Conservation (phyloP, 768 basidiomycete genomes). For the Cyclocybe aegerita region DNA sequence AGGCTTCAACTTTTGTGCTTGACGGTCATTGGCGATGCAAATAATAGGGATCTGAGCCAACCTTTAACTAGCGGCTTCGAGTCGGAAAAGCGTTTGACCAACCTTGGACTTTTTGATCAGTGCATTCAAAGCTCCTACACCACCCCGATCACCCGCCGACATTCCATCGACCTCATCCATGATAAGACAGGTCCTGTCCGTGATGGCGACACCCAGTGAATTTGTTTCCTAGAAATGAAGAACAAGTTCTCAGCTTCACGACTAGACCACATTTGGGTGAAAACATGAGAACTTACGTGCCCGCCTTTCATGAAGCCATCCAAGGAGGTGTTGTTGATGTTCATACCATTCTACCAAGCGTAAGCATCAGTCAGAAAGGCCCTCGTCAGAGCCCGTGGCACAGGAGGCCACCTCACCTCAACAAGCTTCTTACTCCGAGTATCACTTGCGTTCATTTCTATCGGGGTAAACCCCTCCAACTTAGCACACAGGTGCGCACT, state of each 20-base stretch:
- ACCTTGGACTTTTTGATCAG: conserved; percentile 94
- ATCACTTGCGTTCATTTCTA: conserved; percentile 97
- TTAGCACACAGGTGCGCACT: conserved; percentile 92
- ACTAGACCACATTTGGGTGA: neutral
- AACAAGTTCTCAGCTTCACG: neutral
- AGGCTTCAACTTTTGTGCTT: conserved; percentile 90
- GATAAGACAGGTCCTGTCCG: conserved; percentile 82
- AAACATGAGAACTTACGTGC: conserved; percentile 32
- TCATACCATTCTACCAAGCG: conserved; percentile 73
- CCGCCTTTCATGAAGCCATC: conserved; percentile 79
- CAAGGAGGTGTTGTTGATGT: conserved; percentile 84
- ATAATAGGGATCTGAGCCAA: conserved; percentile 86
- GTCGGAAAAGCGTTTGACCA: neutral
- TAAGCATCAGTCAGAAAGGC: neutral
- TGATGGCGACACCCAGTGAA: conserved; percentile 70
- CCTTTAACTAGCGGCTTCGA: neutral
- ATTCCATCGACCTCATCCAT: conserved; percentile 99
- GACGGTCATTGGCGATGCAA: conserved; percentile 92
- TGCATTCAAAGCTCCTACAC: conserved; percentile 89
- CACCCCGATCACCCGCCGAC: conserved; percentile 96
- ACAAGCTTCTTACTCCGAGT: conserved; percentile 94
- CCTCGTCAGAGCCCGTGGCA: neutral
- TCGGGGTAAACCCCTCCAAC: conserved; percentile 86
- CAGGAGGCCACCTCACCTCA: conserved; percentile 53
- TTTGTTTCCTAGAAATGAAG: conserved; percentile 43